phyloP scores from a whole-genome alignment of 139 green algal species.

The Nannochloris sp. region DNA sequence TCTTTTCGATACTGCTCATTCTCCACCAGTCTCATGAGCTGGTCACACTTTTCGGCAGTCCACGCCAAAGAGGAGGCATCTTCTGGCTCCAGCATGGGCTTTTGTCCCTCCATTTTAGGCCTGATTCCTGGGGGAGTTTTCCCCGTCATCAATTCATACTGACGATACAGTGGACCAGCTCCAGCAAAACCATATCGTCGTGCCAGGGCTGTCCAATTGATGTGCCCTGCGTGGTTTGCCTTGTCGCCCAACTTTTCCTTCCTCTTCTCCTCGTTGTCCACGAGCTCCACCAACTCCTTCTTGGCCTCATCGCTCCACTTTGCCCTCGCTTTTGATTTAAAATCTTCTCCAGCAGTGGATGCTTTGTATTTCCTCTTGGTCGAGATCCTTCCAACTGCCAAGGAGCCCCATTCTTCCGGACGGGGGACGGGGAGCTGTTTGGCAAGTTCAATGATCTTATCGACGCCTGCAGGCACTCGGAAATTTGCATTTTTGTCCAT shows the following conservation, averaged over 20 bases:
- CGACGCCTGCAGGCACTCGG: not conserved
- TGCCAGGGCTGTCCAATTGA: conserved; percentile 14
- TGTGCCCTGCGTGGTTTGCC: not conserved
- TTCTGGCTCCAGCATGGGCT: not conserved
- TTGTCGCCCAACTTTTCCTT: conserved; percentile 18
- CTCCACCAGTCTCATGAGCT: conserved; percentile 25
- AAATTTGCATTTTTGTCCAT: conserved; percentile 5
- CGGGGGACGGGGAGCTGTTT: not conserved
- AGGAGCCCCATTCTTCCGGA: conserved; percentile 2
- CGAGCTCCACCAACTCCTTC: conserved; percentile 18
- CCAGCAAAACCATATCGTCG: conserved; percentile 13
- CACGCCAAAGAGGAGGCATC: conserved; percentile 1
- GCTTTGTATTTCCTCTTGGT: conserved; percentile 1
- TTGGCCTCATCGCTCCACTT: conserved; percentile 16
- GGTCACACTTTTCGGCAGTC: conserved; percentile 9
- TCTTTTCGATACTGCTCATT: conserved; percentile 16
- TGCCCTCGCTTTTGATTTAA: not conserved
- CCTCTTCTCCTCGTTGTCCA: conserved; percentile 18
- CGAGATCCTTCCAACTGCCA: conserved; percentile 2
- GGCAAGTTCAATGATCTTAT: conserved; percentile 5
- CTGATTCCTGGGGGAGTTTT: not conserved
- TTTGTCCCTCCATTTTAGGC: not conserved
- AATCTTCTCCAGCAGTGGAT: not conserved
- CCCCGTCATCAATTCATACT: not conserved
- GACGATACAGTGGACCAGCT: not conserved